Evolutionary conservation across 208 protist species (phyloP), one percentile per base, ranked within the genome.

Genomic region (Wallacemonas sp.): DNA sequence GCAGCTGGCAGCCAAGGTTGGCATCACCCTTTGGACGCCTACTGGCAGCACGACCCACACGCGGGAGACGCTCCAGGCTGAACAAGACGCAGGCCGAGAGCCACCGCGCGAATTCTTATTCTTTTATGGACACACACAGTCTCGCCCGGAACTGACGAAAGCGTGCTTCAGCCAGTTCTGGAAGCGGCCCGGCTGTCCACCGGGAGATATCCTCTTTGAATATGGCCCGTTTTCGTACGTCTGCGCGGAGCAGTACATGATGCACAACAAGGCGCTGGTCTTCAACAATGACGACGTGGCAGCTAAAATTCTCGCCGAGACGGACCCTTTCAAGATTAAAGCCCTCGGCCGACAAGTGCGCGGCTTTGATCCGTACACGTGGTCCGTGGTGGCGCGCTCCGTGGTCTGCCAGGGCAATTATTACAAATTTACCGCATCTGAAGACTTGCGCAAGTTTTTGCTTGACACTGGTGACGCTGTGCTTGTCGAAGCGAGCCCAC

Each of bases 101-200:
- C 9, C 51, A 1, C 8, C 28, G 26, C 51, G 36, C 8, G 5
- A 15, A 21, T 58, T 58, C 24, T 19, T 39, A 26, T 58, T 58
- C 28, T 58, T 58, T 31, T 58, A 58, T 21, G 51, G 51, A 3
- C 51, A 58, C 51, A 58, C 51, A 8, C 51, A 58, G 51, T n/a
- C 51, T 5, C n/a, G 30, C 9, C 28, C 24, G 6, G 19, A 39
- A 31, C 51, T 58, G 2, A 58, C 51, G 30, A 58, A 58, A 21
- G 28, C 51, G 28, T 58, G 51, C 51, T 58, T 58, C 51, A 58
- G 51, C 30, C 51, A 58, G n/a, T 58, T 58, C 30, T 58, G 51
- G 51, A 39, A 14, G 24, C 51, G 51, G 15, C 51, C 51, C 6
- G 22, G 22, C 15, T 24, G 28, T 8, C 51, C 30, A 22, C 30